phyloP scores from a whole-genome alignment of 495 filamentous ascomycete genomes.

The Penicillium waksmanii region DNA sequence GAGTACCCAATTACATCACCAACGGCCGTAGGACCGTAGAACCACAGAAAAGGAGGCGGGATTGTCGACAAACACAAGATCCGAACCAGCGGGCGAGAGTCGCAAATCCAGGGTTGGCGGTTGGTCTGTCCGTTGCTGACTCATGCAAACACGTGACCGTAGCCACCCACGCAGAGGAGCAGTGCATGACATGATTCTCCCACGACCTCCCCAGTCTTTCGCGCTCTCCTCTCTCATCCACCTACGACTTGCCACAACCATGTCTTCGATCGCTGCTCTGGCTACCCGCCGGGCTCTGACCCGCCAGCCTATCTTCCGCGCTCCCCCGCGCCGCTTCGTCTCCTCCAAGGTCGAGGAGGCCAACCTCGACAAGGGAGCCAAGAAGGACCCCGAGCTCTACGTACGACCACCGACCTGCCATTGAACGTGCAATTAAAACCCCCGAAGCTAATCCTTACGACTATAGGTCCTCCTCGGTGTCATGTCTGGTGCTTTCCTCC shows the following conservation, averaged over 20 bases:
- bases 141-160: constrained; percentile 41
- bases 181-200: constrained; percentile 32
- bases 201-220: constrained; percentile 28
- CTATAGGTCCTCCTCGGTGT: constrained; percentile 82
- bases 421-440: constrained; percentile 14
- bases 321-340: constrained; percentile 46
- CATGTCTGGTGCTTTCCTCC: constrained; percentile 85
- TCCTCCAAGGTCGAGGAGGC: constrained; percentile 52
- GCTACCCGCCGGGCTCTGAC: constrained; percentile 54
- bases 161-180: constrained; percentile 39
- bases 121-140: constrained; percentile 25
- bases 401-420: constrained; percentile 49
- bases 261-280: constrained; percentile 59
- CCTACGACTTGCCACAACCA: constrained; percentile 37
- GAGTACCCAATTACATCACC: constrained; percentile 27
- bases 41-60: constrained; percentile 9
- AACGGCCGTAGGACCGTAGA: constrained; percentile 12
- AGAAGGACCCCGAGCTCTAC: constrained; percentile 80
- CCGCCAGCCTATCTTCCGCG: constrained; percentile 48
- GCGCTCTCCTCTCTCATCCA: constrained; percentile 19
- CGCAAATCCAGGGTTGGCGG: constrained; percentile 1
- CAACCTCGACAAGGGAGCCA: constrained; percentile 66
- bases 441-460: constrained; percentile 19
- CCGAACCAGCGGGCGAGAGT: constrained; percentile 3
- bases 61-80: constrained; percentile 3